Conservation (phyloP, 352 stramenopile genomes). For the Globisporangium mamillatum region DNA sequence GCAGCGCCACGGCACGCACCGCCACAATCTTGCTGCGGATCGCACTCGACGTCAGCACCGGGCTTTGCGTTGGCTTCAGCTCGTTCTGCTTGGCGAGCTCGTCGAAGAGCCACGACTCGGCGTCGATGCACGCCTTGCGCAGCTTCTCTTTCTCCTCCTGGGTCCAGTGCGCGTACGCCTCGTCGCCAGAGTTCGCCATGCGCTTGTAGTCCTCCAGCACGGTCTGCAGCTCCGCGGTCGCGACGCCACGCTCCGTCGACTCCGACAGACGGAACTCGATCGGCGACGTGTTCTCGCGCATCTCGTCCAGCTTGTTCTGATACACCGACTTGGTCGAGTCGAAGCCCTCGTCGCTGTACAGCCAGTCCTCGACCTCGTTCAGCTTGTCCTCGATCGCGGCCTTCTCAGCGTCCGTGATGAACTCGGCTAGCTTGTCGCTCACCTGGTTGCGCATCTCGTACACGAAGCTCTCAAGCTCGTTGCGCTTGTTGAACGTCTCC, state of each 20-base stretch:
- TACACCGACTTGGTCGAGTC: slow-evolving; percentile 98
- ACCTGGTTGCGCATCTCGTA: slow-evolving; percentile 99
- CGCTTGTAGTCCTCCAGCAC: slow-evolving; percentile 95
- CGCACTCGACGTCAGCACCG: slow-evolving; percentile 88
- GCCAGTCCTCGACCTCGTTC: slow-evolving; percentile 95
- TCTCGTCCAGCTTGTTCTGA: slow-evolving; percentile 92
- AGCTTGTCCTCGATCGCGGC: slow-evolving; percentile 86
- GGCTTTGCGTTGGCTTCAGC: slow-evolving; percentile 81
- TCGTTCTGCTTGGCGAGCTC: slow-evolving; percentile 93
- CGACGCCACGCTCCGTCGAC: slow-evolving; percentile 82
- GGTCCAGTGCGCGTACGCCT: slow-evolving; percentile 94
- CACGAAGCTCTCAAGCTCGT: slow-evolving; percentile 99
- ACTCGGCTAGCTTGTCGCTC: slow-evolving; percentile 75
- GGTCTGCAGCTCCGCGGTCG: slow-evolving; percentile 89
- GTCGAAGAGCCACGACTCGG: slow-evolving; percentile 95
- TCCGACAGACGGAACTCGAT: slow-evolving; percentile 94
- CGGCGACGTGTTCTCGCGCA: slow-evolving; percentile 91
- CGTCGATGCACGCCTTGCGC: slow-evolving; percentile 84
- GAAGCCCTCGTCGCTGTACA: slow-evolving; percentile 99
- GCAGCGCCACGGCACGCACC: slow-evolving; percentile 87
- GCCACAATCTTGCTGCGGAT: slow-evolving; percentile 91
- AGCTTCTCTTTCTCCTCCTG: slow-evolving; percentile 95
- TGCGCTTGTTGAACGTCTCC: slow-evolving; percentile 98
- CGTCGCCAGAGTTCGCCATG: slow-evolving; percentile 92
- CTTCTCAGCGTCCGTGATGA: slow-evolving; percentile 90